Base-by-base conservation (phyloP, 208 protist genomes). In the Porcisia deanei region DNA sequence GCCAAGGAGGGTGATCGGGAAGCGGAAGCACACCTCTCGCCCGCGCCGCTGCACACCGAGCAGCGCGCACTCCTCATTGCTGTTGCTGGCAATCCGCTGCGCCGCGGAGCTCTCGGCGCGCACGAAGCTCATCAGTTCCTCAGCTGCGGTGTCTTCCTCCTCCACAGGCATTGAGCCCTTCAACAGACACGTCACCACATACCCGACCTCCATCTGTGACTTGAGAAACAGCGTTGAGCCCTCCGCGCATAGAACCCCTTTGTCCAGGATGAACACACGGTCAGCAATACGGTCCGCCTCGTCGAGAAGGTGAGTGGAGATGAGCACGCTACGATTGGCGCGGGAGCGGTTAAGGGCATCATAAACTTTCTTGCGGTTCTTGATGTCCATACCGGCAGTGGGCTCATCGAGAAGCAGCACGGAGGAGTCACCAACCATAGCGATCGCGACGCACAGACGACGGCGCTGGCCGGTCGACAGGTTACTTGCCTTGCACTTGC, bases 201-300 rank as follows among this genome's bases (percentile, higher is more conserved):
- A 96, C 39, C 90, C 91, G 34, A 89, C 83, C 22, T 85, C 82
- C 81, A 90, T 85, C 60, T 88, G 81, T 45, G 88, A 91, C 83
- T 97, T 97, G 61, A 97, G 90, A 75, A 85, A 93, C 74, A 95
- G 80, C 34, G 90, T 83, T 14, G 89, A 87, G 47, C 93, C 93
- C 66, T 90, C 80, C 18, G 84, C 89, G 71, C 80, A 76, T 25
- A 97, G 71, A 66, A 83, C 58, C 71, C 94, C 91, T 58, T 91
- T 73, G 61, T 94, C 82, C 79, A 99, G 87, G 68, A 99, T 94
- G 18, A 95, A 92, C 66, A 99, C 97, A 52, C 88, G 87, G 77
- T 99, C 95, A 43, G 90, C 91, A 45, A 99, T 86, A 30, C 94
- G 84, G 80, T 99, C 98, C 10, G 98, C 98, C 85, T 99, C 98